Percentiles rank a stretch among this genome's conserved stretches.
Evolutionary conservation across 2,329 filamentous ascomycete species (phyloP).

Genomic region (Diaporthe destruens): DNA sequence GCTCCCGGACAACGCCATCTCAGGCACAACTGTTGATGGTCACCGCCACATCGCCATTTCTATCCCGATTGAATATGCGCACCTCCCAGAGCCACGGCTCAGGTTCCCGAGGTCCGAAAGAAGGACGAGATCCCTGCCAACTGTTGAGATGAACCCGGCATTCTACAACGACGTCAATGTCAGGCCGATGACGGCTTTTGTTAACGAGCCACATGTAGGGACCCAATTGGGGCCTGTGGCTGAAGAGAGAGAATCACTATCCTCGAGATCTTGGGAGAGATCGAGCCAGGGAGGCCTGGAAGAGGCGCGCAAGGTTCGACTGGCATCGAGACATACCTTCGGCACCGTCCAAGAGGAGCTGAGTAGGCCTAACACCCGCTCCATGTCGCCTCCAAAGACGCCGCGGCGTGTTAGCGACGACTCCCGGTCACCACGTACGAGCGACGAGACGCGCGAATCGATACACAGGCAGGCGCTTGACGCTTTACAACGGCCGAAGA

Average conservation of each 20-base stretch:
- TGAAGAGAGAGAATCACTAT: constrained; percentile 52
- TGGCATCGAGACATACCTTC: constrained; percentile 37
- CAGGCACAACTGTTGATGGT: constrained; percentile 65
- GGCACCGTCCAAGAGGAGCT: constrained; percentile 45
- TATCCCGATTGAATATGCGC: constrained; percentile 65
- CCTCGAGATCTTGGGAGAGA: constrained; percentile 31
- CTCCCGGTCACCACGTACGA: constrained; percentile 41
- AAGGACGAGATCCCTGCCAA: constrained; percentile 17
- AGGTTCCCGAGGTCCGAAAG: constrained; percentile 35
- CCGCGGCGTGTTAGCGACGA: constrained; percentile 37
- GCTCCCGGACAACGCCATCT: constrained; percentile 68
- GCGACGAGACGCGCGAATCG: constrained; percentile 47
- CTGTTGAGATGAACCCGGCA: constrained; percentile 4
- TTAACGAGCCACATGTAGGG: constrained; percentile 26
- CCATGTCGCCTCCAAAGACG: not conserved
- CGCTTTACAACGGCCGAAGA: constrained; percentile 28
- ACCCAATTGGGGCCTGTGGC: constrained; percentile 51
- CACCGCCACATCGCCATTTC: constrained; percentile 72
- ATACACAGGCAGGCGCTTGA: constrained; percentile 36
- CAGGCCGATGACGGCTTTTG: constrained; percentile 36
- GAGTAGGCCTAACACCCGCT: constrained; percentile 44
- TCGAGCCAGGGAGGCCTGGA: constrained; percentile 41
- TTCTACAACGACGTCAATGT: constrained; percentile 25
- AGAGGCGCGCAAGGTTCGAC: constrained; percentile 43
- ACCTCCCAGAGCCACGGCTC: constrained; percentile 51